A percentile compares a stretch with the other conserved stretches of the same genome.
These are phyloP conservation scores for Circinella minor DNA, from an alignment of 371 early-diverging fungal species.

Conservation along the genomic window DNA sequence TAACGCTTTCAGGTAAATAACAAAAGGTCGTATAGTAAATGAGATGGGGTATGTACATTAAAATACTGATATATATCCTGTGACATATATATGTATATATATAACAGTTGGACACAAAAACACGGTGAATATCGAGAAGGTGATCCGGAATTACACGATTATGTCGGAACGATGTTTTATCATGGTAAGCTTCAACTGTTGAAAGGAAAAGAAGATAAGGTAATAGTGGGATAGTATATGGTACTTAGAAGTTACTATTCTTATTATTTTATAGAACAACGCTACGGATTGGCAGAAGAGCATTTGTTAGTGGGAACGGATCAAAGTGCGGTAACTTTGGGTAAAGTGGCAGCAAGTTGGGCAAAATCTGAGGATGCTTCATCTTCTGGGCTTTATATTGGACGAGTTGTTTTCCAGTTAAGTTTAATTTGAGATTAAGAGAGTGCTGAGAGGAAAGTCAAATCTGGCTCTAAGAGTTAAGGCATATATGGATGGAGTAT, in stretches of 20 bases:
- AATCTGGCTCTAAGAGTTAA: no score
- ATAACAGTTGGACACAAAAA: constrained; percentile 70
- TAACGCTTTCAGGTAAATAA: constrained; percentile 47
- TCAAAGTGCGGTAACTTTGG: constrained; percentile 79
- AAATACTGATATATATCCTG: neutral
- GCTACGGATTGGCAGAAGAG: constrained; percentile 71
- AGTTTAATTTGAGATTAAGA: constrained; percentile 12
- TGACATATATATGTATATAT: neutral
- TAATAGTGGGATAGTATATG: no score
- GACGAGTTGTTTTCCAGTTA: constrained; percentile 83
- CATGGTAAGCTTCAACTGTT: constrained; percentile 42
- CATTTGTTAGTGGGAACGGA: constrained; percentile 79
- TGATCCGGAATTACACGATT: constrained; percentile 86
- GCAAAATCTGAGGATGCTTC: constrained; percentile 49
- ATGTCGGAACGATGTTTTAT: constrained; percentile 74
- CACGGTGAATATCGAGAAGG: constrained; percentile 67
- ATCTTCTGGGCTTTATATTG: constrained; percentile 72
- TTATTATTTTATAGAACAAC: constrained; percentile 40
- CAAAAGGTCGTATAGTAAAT: neutral
- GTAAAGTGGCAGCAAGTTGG: constrained; percentile 78
- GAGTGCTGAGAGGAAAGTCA: neutral
- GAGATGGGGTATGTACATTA: no score
- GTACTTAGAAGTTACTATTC: no score
- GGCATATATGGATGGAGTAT: no score
- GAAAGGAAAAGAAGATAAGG: no score